Evolutionary conservation across 1,284 basidiomycete genomes (phyloP).

Genomic region (Ganoderma resinaceum): DNA sequence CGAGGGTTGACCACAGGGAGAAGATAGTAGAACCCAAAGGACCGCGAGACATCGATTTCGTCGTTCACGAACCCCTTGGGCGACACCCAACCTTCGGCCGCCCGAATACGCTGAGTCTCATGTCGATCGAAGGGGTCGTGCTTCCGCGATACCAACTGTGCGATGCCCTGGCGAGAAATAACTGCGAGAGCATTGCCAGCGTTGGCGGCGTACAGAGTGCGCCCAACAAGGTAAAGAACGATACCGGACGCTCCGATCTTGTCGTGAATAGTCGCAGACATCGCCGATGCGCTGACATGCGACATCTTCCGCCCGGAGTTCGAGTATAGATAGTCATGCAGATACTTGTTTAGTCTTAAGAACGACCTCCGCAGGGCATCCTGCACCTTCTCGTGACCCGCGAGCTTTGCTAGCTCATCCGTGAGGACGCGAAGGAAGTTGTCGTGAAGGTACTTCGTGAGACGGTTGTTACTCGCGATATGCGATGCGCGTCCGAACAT

Average conservation of each 20-base stretch:
- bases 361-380: slow-evolving; percentile 90
- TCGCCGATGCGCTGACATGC: slow-evolving; percentile 59
- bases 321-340: slow-evolving; percentile 69
- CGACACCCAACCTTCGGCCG: slow-evolving; percentile 96
- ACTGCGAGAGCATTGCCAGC: slow-evolving; percentile 92
- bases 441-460: slow-evolving; percentile 86
- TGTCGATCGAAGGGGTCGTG: slow-evolving; percentile 92
- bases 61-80: slow-evolving; percentile 95
- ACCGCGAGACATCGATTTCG: slow-evolving; percentile 89
- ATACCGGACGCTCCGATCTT: slow-evolving; percentile 88
- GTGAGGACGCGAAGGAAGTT: slow-evolving; percentile 73
- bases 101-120: slow-evolving; percentile 89
- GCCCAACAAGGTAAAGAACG: slow-evolving; percentile 85
- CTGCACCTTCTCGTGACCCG: slow-evolving; percentile 61
- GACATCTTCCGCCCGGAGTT: slow-evolving; percentile 72
- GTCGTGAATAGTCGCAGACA: slow-evolving; percentile 44
- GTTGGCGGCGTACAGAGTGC: slow-evolving; percentile 91
- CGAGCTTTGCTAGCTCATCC: slow-evolving; percentile 62
- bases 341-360: slow-evolving; percentile 81
- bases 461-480: slow-evolving; percentile 64
- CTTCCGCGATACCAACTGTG: slow-evolving; percentile 78
- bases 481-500: slow-evolving; percentile 89
- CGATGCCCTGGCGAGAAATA: slow-evolving; percentile 83
- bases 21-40: slow-evolving; percentile 94
- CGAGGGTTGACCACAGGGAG: slow-evolving; percentile 92